Evolutionary conservation across 192 early-diverging fungal genomes (phyloP), one percentile per base, ranked within the genome.

Genomic region (Lunasporangiospora selenospora): DNA sequence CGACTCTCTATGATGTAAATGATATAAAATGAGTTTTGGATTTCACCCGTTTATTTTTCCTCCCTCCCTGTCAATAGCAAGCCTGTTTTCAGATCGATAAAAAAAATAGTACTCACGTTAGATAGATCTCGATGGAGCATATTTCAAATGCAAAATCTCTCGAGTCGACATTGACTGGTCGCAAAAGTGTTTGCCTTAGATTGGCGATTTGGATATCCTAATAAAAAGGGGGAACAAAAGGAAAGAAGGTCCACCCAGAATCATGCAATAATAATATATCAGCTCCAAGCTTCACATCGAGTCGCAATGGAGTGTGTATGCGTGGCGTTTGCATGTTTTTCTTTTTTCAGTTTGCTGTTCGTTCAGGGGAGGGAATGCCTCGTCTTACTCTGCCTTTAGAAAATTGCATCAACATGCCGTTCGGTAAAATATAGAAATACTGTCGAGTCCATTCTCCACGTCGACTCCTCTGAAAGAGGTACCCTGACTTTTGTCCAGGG

Each of bases 91-190:
- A n/a, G n/a, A n/a, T n/a, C n/a, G n/a, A 34, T 37, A 37, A 31
- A 11, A 31, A 26, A 15, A 6, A 47, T 19, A 13, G 7, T 29
- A 4, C 67, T 24, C 57, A 71, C 67, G 62, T 62, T 15, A 71
- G 47, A 52, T 71, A 71, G 12, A 71, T 39, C 30, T 71, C 67
- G 7, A 71, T 71, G 33, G 67, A 71, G 38, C 67, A 71, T 9
- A 71, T 71, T 42, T 71, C 67, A 34, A 71, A 71, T 4, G 62
- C 67, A 71, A 62, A 71, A 31, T 71, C 67, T 15, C 67, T 26
- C 33, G 54, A 46, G 34, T 71, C 67, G 11, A 57, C 53, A 13
- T 60, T 60, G 30, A 71, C 54, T 16, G 59, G 55, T 40, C 67
- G 36, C 9, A 71, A 42, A 15, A 71, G 59, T 38, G 67, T 62